phyloP scores from a whole-genome alignment of 768 basidiomycete genomes.

The Royoungia palumana region DNA sequence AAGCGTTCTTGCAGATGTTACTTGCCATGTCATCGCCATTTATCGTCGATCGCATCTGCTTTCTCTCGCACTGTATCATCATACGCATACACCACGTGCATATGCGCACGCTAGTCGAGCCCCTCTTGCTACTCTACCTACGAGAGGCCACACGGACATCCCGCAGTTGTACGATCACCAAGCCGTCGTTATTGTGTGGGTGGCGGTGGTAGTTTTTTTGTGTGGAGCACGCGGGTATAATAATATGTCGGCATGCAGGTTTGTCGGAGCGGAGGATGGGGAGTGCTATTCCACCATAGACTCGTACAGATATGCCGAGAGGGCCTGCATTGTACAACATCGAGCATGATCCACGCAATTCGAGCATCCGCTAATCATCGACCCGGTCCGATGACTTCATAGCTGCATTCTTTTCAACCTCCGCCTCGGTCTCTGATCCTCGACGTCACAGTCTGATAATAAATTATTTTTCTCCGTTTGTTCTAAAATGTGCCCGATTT shows the following conservation, averaged over 20 bases:
- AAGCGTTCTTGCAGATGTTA: conserved; percentile 11
- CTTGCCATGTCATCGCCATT: conserved; percentile 28
- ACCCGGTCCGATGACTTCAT: conserved; percentile 30
- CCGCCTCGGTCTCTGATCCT: conserved; percentile 27
- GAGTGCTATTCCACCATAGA: conserved; percentile 20
- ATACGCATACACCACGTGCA: conserved; percentile 34
- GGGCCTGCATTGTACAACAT: conserved; percentile 29
- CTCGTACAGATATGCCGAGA: conserved; percentile 11
- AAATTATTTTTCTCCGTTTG: no score
- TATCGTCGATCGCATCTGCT: conserved; percentile 31
- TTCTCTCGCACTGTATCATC: conserved; percentile 30
- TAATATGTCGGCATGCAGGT: conserved; percentile 24
- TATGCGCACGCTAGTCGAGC: conserved; percentile 32
- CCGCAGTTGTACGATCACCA: conserved; percentile 28
- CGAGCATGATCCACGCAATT: conserved; percentile 2
- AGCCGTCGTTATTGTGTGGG: not conserved
- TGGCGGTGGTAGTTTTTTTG: conserved; percentile 3
- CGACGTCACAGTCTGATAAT: not conserved
- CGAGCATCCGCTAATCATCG: not conserved
- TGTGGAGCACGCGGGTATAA: conserved; percentile 12
- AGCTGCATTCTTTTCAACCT: conserved; percentile 7
- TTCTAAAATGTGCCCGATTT: no score
- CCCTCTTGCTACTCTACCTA: not conserved
- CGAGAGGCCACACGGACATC: conserved; percentile 14
- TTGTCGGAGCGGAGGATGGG: conserved; percentile 14